Evolutionary conservation across 2,329 filamentous ascomycete genomes (phyloP).

Genomic region (Rutstroemia sydowiana): DNA sequence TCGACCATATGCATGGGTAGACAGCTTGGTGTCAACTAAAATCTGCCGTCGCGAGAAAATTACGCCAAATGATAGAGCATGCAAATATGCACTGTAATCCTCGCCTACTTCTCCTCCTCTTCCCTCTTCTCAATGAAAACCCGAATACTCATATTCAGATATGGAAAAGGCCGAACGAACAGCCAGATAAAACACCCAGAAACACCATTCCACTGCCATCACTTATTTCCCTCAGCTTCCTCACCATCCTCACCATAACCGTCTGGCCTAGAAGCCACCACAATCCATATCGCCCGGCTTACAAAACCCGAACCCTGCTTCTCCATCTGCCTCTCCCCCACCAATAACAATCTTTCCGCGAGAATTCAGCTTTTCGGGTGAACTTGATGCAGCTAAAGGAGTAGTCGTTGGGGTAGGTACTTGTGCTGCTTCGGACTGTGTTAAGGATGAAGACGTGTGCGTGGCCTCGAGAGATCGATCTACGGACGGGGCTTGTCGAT

Average conservation of each 20-base stretch:
- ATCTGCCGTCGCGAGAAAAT: too few relatives aligned
- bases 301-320: conserved; percentile 3
- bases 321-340: conserved; percentile 1
- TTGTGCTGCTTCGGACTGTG: too few relatives aligned
- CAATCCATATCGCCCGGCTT: conserved; percentile 6
- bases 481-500: not conserved
- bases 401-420: not conserved
- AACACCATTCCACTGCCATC: too few relatives aligned
- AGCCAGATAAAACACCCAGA: too few relatives aligned
- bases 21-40: too few relatives aligned
- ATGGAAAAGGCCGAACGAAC: too few relatives aligned
- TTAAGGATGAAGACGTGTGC: conserved; percentile 13
- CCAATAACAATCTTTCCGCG: conserved; percentile 14
- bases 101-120: too few relatives aligned
- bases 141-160: too few relatives aligned
- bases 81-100: too few relatives aligned
- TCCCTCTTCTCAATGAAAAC: too few relatives aligned
- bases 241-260: not conserved
- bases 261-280: not conserved
- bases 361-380: not conserved
- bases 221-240: not conserved
- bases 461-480: conserved; percentile 1
- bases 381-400: not conserved
- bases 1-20: too few relatives aligned
- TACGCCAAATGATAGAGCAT: too few relatives aligned